These are phyloP conservation scores for Kalaharituber pfeilii DNA, from an alignment of 2,329 filamentous ascomycete species.

Conservation along the genomic window DNA sequence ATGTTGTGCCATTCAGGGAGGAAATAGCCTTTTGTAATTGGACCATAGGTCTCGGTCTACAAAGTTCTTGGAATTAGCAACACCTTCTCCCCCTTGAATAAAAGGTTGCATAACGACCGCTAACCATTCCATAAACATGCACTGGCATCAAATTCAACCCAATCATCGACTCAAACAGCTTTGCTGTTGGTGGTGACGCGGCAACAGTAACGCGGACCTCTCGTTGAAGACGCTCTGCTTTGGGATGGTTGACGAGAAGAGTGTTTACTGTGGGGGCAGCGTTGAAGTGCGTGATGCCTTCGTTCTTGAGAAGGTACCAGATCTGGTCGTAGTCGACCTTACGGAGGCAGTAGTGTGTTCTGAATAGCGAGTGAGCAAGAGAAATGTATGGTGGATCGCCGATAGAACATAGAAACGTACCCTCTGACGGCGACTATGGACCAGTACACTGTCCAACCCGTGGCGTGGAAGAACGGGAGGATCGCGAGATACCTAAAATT, in stretches of 20 bases:
- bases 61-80: no score
- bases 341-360: constrained; percentile 78
- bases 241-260: constrained; percentile 60
- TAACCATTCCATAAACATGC: constrained; percentile 65
- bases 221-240: constrained; percentile 51
- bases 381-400: no score
- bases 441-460: constrained; percentile 48
- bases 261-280: constrained; percentile 95
- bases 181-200: constrained; percentile 71
- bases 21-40: constrained; percentile 83
- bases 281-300: constrained; percentile 85
- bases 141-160: constrained; percentile 71
- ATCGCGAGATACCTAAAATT: constrained; percentile 15
- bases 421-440: constrained; percentile 79
- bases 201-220: constrained; percentile 80
- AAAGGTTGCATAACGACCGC: no score
- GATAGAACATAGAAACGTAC: not conserved
- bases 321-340: constrained; percentile 92
- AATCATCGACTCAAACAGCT: constrained; percentile 88
- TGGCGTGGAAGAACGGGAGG: constrained; percentile 41
- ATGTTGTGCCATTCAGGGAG: constrained; percentile 71
- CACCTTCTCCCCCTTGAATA: no score
- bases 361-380: not conserved
- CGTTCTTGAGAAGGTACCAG: constrained; percentile 72
- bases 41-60: constrained; percentile 74